A percentile compares a stretch with the other conserved stretches of the same genome.
Conservation (phyloP, 2,329 filamentous ascomycete species). For the Ophiostoma australiae region DNA sequence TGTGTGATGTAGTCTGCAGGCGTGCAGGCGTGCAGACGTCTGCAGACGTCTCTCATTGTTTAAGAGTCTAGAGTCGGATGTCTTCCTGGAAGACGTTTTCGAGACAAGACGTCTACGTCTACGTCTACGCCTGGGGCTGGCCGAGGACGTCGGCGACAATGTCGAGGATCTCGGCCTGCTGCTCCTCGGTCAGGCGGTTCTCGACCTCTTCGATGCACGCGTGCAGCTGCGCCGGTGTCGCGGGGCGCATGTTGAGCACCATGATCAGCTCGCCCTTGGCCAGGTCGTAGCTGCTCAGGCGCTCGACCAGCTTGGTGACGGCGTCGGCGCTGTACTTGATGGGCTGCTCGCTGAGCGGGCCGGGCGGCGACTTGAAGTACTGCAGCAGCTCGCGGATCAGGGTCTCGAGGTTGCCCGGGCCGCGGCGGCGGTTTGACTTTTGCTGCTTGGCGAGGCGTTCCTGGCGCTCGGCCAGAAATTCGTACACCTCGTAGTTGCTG, state of each 20-base stretch:
- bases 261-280: conserved; percentile 65
- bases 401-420: conserved; percentile 53
- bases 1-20: conserved; percentile 38
- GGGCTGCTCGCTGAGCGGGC: conserved; percentile 53
- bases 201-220: conserved; percentile 62
- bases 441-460: conserved; percentile 47
- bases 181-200: conserved; percentile 53
- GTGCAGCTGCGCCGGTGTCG: conserved; percentile 53
- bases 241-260: conserved; percentile 62
- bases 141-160: conserved; percentile 57
- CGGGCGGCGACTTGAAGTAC: conserved; percentile 46
- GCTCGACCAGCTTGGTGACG: conserved; percentile 51
- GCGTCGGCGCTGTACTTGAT: conserved; percentile 49
- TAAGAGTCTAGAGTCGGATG: too few species aligned
- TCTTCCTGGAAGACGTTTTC: not conserved
- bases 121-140: conserved; percentile 37
- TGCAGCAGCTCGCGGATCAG: conserved; percentile 51
- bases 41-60: conserved; percentile 15
- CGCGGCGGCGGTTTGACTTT: conserved; percentile 45
- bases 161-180: conserved; percentile 54
- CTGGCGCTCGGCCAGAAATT: conserved; percentile 51
- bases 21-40: not conserved
- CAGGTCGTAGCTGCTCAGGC: conserved; percentile 53
- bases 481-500: conserved; percentile 68
- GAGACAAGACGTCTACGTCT: conserved; percentile 32